phyloP scores from a whole-genome alignment of 2,329 filamentous ascomycete species.

The Clarireedia monteithiana region DNA sequence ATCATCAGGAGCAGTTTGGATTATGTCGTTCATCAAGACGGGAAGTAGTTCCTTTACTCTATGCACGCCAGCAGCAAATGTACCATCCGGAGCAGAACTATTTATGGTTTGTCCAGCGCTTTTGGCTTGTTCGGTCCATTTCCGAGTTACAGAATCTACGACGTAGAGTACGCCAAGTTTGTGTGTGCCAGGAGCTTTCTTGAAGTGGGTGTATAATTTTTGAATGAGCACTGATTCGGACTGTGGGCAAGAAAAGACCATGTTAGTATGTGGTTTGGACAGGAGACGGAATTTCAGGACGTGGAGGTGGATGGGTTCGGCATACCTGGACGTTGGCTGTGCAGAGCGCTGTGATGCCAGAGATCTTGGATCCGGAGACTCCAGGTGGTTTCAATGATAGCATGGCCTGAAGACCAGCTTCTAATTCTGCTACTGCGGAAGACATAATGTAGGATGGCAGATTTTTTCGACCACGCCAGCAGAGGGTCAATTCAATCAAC shows the following conservation, averaged over 20 bases:
- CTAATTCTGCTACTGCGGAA: constrained; percentile 84
- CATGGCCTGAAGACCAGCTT: constrained; percentile 85
- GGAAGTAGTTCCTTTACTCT: constrained; percentile 94
- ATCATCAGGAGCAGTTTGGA: constrained; percentile 78
- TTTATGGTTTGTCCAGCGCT: constrained; percentile 74
- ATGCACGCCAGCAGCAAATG: constrained; percentile 89
- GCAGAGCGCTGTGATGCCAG: constrained; percentile 78
- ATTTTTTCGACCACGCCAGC: neutral
- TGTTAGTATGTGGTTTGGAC: neutral
- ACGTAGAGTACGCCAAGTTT: constrained; percentile 99
- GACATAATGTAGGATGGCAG: constrained; percentile 47
- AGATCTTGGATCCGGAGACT: constrained; percentile 88
- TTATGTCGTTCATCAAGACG: constrained; percentile 89
- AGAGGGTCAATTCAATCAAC: constrained; percentile 13
- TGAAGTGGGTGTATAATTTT: constrained; percentile 95
- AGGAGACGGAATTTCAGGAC: neutral
- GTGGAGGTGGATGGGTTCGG: neutral
- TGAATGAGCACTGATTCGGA: constrained; percentile 92
- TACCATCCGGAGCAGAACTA: constrained; percentile 77
- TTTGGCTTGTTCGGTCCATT: constrained; percentile 96
- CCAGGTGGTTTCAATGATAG: constrained; percentile 85
- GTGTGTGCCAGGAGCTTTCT: constrained; percentile 87
- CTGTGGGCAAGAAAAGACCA: constrained; percentile 39
- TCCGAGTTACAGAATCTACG: constrained; percentile 98
- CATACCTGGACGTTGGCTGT: constrained; percentile 85